Base-by-base conservation (phyloP, 257 asterid species). In the Phtheirospermum japonicum region DNA sequence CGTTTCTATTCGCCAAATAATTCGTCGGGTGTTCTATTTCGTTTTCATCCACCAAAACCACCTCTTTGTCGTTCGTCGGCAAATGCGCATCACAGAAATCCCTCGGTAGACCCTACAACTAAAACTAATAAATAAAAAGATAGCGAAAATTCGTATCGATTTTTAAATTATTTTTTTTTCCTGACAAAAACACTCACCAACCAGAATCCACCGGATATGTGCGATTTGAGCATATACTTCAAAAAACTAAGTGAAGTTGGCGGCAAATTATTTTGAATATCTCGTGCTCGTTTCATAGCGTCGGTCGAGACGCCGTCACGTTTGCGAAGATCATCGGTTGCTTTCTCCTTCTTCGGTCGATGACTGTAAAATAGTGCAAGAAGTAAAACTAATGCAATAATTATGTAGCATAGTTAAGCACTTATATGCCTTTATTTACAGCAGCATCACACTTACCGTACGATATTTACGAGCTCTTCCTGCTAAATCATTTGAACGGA, bases 191-290 rank as follows among this genome's bases (percentile, higher is more conserved):
- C 28, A 72, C 92, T 65, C 63, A 85, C 94, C 95, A 87, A 48
- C 90, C 90, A 85, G 66, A 82, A 87, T 59, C 85, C 85, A 13
- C 86, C 78, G 14, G 78, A 30, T 10, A 85, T 83, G 56, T 88
- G 96, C 7, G 91, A 85, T 64, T 39, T 76, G 50, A 76, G 79
- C 89, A 88, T 67, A 32, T 0, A 12, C 76, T 81, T 85, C 19
- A 68, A 11, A 43, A 79, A 78, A 58, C 75, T 76, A 43, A 91
- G 94, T 56, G 36, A 77, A 0, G 46, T 16, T 0, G 63, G 7
- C 0, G 80, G 36, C 63, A 85, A 64, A 31, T 70, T 81, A 11
- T 57, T 71, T 76, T 65, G 79, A 72, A 88, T 51, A 59, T 76
- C 79, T 55, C 51, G 20, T 4, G 88, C 88, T 63, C 77, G 67